Evolutionary conservation across 495 filamentous ascomycete genomes (phyloP).

Genomic region (Poronia punctata): DNA sequence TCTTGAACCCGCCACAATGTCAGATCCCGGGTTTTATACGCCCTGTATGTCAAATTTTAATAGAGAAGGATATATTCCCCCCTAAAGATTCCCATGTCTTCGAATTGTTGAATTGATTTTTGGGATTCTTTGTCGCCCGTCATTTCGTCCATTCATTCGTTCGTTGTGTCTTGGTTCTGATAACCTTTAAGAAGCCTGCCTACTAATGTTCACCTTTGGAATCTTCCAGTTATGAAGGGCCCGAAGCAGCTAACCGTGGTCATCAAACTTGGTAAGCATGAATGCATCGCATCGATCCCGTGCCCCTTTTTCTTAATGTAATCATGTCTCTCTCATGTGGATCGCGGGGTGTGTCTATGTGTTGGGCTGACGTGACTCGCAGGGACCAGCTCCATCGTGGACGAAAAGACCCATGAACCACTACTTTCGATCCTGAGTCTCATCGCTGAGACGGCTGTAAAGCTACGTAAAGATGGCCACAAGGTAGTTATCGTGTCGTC

Average conservation of each 20-base stretch:
- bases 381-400: conserved; percentile 97
- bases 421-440: conserved; percentile 79
- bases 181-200: not conserved
- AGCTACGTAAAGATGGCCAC: conserved; percentile 82
- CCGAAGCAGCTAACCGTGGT: conserved; percentile 64
- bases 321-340: not conserved
- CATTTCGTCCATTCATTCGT: not conserved
- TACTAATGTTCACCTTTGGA: conserved; percentile 10
- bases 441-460: conserved; percentile 88
- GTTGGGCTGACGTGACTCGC: not conserved
- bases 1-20: conserved; percentile 15
- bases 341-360: not conserved
- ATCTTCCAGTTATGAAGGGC: conserved; percentile 41
- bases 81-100: not conserved
- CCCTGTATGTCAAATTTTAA: conserved; percentile 19
- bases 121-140: not conserved
- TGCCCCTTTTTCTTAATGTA: not conserved
- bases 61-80: conserved; percentile 1
- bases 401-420: conserved; percentile 96
- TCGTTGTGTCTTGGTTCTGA: not conserved
- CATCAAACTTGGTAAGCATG: conserved; percentile 89
- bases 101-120: too few species aligned
- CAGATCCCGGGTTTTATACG: conserved; percentile 14
- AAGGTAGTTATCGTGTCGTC: conserved; percentile 93
- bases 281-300: not conserved